Base-by-base conservation (phyloP, 441 rosid species). In the Aquilaria agallochum region DNA sequence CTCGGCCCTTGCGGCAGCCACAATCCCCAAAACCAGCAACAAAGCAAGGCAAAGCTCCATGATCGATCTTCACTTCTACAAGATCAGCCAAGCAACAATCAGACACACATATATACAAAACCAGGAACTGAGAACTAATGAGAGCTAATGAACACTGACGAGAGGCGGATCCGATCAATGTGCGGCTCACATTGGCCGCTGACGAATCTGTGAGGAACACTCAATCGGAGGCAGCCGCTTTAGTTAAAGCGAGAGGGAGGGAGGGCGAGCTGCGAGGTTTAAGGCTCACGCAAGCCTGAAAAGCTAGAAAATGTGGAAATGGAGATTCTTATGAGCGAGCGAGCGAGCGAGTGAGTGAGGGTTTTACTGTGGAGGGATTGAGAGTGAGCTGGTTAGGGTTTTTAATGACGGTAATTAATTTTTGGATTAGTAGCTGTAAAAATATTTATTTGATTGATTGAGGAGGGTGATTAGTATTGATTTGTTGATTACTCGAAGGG, bases 1-100 rank as follows among this genome's bases (percentile, higher is more conserved):
- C 78, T 95, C 97, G 4, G 92, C 89, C 55, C 70, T 77, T 63
- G 71, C 87, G 51, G 55, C 31, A 46, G 68, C 48, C 62, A 95
- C 50, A 20, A 82, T 62, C 11, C 77, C 53, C 54, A 74, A 60
- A 50, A 86, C 63, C 73, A 83, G 56, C 67, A 68, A 55, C 14
- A 88, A 40, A 64, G 74, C 15, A 48, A 58, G 48, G 62, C 71
- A 72, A 36, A 73, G 5, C 55, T 73, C 71, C 40, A 52, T 53
- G 73, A 67, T 63, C 78, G 58, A 56, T 63, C 9, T 63, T 31
- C 68, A 54, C 51, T 61, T 61, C 45, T 63, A 61, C 68, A 53
- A 61, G 71, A 74, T 71, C 88, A 75, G 77, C 58, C 40, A 77
- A 58, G 50, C 57, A 67, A 44, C 12, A 64, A 56, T 9, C 20